Percentiles rank a stretch among this genome's conserved stretches.
phyloP scores from a whole-genome alignment of 2,329 filamentous ascomycete species.

The Sclerotinia glacialis region DNA sequence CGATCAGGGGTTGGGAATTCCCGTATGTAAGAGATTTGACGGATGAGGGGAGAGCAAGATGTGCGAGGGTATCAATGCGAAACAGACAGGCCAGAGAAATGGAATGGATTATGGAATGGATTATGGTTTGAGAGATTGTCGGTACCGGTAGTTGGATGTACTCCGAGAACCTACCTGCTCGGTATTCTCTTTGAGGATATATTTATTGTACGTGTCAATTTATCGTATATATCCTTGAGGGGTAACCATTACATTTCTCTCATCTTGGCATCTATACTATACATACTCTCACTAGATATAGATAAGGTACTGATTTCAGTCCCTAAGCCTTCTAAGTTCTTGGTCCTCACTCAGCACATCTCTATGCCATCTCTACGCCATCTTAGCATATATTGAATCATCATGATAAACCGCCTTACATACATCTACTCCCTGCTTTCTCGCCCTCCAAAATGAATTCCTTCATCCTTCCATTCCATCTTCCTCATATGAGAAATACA shows the following conservation, averaged over 20 bases:
- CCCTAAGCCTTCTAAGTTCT: not conserved
- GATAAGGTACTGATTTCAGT: too few species aligned
- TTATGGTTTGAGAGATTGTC: not conserved
- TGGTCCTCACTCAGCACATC: not conserved
- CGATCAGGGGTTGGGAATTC: constrained; percentile 15
- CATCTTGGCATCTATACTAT: too few species aligned
- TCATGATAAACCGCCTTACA: not conserved
- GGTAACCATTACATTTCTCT: not conserved
- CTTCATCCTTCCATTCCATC: constrained; percentile 3
- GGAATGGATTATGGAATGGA: not conserved
- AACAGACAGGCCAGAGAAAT: not conserved
- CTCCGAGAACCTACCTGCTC: too few species aligned
- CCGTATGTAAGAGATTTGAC: not conserved
- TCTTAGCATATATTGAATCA: not conserved
- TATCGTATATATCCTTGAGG: too few species aligned
- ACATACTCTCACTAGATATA: too few species aligned
- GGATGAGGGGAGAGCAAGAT: not conserved
- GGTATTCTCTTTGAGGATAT: too few species aligned
- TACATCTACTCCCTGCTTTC: not conserved
- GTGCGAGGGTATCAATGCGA: constrained; percentile 12
- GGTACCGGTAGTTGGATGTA: not conserved
- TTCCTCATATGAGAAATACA: not conserved
- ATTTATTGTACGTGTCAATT: too few species aligned
- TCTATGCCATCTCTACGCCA: not conserved
- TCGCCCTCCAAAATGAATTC: not conserved